Evolutionary conservation across 768 basidiomycete species (phyloP), one percentile per base, ranked within the genome.

Genomic region (Lentinula detonsa): DNA sequence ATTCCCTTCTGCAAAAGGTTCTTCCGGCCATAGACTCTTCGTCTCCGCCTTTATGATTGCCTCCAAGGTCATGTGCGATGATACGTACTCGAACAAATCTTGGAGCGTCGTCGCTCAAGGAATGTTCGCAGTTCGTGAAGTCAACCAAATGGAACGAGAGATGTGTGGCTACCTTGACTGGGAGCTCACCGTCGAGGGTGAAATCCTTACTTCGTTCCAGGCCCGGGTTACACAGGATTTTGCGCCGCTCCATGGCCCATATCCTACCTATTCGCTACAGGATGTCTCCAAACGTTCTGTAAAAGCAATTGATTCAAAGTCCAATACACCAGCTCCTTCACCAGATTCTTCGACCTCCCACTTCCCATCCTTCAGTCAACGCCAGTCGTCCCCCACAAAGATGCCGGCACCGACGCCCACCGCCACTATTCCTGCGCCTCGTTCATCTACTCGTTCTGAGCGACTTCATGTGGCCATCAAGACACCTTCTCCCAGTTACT

Each of bases 141-240:
- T 97, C 69, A 97, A 97, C 73, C 93, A 95, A 79, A 95, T 95
- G 93, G 94, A 95, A 77, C 77, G 93, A 31, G 93, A 95, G 74
- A 94, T 97, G 88, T 93, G 82, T 68, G 78, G 84, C 13, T 98
- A 98, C 68, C 77, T 99, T 45, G 95, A 95, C 71, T 98, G 94
- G 95, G 88, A 91, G 68, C 77, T 92, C 4, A 89, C 85, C 49
- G 87, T 91, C 56, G 89, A 91, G 54, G 81, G 85, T 0, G 67
- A 76, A 0, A 85, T 85, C 0, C 74, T 91, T 0, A 63, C 66
- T 2, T 83, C 81, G 37, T 91, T 91, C 67, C 86, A 90, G 66
- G 67, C 69, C 0, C 82, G 81, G 67, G 81, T 90, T 0, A 75
- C 76, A 34, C 76, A 76, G 11, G 90, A 92, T 59, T 91, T 90